Conservation (phyloP, 345 rosid genomes). For the Sisymbrium irio region DNA sequence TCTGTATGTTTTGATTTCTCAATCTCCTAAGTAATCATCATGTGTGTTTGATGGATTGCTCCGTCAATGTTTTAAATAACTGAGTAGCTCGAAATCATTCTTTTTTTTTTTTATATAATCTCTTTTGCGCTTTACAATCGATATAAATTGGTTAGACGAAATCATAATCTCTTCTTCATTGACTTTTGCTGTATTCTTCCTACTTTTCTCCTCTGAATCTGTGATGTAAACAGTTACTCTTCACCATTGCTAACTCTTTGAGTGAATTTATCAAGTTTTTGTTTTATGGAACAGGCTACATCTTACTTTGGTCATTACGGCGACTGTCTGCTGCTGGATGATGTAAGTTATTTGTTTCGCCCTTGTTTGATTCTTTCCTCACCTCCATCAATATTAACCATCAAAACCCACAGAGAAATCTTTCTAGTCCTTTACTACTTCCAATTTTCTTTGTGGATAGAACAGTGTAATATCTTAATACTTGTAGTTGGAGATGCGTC, state of each 20-base stretch:
- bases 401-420: too few species aligned
- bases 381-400: background rate
- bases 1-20: constrained; percentile 52
- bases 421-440: constrained; percentile 1
- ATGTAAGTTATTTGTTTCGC: constrained; percentile 55
- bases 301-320: constrained; percentile 83
- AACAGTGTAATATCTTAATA: background rate
- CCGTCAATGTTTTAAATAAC: background rate
- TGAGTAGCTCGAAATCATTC: background rate
- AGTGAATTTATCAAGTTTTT: background rate
- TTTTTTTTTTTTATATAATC: background rate
- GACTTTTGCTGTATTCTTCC: constrained; percentile 4
- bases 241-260: too few species aligned
- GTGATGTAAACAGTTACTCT: too few species aligned
- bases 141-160: too few species aligned
- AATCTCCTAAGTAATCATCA: too few species aligned
- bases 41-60: background rate
- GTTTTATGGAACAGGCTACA: constrained; percentile 57
- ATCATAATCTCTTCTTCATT: background rate
- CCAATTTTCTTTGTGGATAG: background rate
- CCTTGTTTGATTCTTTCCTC: background rate
- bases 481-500: background rate
- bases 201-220: background rate
- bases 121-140: background rate
- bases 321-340: constrained; percentile 94